These are phyloP conservation scores for Septoria petroselini DNA, from an alignment of 2,329 filamentous ascomycete genomes.

Conservation along the genomic window DNA sequence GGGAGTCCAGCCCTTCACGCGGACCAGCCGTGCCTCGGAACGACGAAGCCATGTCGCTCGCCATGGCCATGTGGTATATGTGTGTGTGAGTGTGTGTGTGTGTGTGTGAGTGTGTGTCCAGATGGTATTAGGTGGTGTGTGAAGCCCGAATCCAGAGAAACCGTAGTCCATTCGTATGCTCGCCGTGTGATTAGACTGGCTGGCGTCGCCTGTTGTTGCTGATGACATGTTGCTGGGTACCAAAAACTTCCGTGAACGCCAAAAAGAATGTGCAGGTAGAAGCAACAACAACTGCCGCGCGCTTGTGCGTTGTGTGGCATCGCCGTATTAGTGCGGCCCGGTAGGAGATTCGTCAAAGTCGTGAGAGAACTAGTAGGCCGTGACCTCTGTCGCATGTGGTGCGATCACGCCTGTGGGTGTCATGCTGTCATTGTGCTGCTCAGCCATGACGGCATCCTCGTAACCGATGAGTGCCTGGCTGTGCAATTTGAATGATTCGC, in stretches of 20 bases:
- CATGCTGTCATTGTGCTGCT: slow-evolving; percentile 31
- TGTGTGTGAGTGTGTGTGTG: slow-evolving; percentile 1
- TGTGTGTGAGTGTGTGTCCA: neutral
- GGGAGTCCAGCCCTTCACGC: slow-evolving; percentile 14
- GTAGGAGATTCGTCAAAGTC: slow-evolving; percentile 25
- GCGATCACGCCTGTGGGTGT: slow-evolving; percentile 25
- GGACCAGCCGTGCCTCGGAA: slow-evolving; percentile 15
- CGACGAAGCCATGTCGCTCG: slow-evolving; percentile 1
- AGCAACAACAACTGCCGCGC: slow-evolving; percentile 17
- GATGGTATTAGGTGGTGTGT: slow-evolving; percentile 8
- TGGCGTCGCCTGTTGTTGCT: slow-evolving; percentile 1
- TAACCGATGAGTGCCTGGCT: slow-evolving; percentile 92
- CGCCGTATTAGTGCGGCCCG: slow-evolving; percentile 19
- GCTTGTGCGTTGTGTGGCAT: slow-evolving; percentile 23
- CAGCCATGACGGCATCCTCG: slow-evolving; percentile 68
- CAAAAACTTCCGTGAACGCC: slow-evolving; percentile 12
- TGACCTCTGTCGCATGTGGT: slow-evolving; percentile 34
- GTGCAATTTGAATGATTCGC: slow-evolving; percentile 95
- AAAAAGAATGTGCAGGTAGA: slow-evolving; percentile 11
- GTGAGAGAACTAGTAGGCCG: slow-evolving; percentile 33
- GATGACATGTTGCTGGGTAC: slow-evolving; percentile 12
- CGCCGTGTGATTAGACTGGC: slow-evolving; percentile 2
- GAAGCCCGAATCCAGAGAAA: neutral
- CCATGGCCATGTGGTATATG: slow-evolving; percentile 10
- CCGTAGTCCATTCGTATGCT: neutral